Evolutionary conservation across 805 yeast species (phyloP).

Genomic region (Saccharomyces mikatae): DNA sequence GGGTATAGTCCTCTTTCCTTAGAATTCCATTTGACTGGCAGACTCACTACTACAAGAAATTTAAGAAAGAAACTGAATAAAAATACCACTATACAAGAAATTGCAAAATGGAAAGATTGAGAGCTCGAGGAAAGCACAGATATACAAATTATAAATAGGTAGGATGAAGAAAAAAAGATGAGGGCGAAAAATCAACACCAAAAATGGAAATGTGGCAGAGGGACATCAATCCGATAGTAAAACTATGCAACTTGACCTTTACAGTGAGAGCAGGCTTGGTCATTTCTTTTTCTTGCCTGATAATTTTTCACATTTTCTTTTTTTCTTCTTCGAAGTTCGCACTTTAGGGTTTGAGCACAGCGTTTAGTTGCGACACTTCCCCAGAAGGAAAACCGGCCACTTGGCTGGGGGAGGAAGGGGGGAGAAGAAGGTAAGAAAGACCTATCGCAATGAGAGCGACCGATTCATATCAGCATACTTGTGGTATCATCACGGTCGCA

Average conservation of each 20-base stretch:
- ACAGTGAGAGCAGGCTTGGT: neutral
- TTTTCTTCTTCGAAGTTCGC: neutral
- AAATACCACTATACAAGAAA: too few relatives aligned
- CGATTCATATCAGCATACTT: neutral
- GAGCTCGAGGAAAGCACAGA: neutral
- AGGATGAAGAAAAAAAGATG: neutral
- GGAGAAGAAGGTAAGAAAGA: neutral
- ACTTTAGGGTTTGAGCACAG: neutral
- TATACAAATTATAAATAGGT: neutral
- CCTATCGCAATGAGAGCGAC: neutral
- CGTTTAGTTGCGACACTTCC: neutral
- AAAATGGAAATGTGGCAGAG: neutral
- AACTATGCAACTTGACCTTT: neutral
- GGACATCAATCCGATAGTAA: neutral
- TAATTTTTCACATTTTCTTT: neutral
- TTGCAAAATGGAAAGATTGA: neutral
- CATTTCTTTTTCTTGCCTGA: conserved; percentile 1
- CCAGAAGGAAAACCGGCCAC: neutral
- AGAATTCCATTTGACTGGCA: neutral
- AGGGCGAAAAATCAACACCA: neutral
- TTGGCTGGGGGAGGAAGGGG: neutral
- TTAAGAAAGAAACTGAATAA: neutral
- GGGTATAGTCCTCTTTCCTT: neutral
- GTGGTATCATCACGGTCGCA: neutral
- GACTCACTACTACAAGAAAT: neutral